A percentile compares a stretch with the other conserved stretches of the same genome.
phyloP scores from a whole-genome alignment of 2,329 filamentous ascomycete species.

The Hansfordia pulvinata region DNA sequence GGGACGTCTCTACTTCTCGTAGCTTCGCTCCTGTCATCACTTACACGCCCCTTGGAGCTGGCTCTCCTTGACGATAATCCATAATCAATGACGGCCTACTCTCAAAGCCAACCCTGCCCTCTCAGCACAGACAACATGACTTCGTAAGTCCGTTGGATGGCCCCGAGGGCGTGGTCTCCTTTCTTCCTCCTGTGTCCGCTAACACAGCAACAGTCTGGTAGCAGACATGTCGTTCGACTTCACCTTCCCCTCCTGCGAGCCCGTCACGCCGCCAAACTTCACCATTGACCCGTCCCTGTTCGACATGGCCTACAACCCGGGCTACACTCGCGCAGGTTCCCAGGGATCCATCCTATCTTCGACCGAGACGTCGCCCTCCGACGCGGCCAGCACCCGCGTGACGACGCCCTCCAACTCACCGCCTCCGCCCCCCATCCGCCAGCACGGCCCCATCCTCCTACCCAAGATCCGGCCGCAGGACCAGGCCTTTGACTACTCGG shows the following conservation, averaged over 20 bases:
- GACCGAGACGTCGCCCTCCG: slow-evolving; percentile 47
- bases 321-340: slow-evolving; percentile 50
- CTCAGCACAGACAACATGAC: too few relatives aligned
- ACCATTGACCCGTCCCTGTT: slow-evolving; percentile 43
- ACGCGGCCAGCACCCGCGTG: slow-evolving; percentile 53
- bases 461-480: slow-evolving; percentile 82
- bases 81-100: too few relatives aligned
- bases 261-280: slow-evolving; percentile 35
- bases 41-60: too few relatives aligned
- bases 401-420: slow-evolving; percentile 46
- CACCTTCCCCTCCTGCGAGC: slow-evolving; percentile 39
- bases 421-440: slow-evolving; percentile 56
- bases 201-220: too few relatives aligned
- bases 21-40: too few relatives aligned
- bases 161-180: too few relatives aligned
- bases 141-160: too few relatives aligned
- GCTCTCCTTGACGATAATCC: too few relatives aligned
- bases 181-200: too few relatives aligned
- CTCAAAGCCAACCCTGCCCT: too few relatives aligned
- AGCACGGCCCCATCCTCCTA: slow-evolving; percentile 67
- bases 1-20: too few relatives aligned
- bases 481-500: slow-evolving; percentile 51
- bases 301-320: slow-evolving; percentile 36
- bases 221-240: slow-evolving; percentile 50
- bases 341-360: slow-evolving; percentile 53